These are phyloP conservation scores for Spathaspora gorwiae DNA, from an alignment of 805 yeast species.

Conservation along the genomic window DNA sequence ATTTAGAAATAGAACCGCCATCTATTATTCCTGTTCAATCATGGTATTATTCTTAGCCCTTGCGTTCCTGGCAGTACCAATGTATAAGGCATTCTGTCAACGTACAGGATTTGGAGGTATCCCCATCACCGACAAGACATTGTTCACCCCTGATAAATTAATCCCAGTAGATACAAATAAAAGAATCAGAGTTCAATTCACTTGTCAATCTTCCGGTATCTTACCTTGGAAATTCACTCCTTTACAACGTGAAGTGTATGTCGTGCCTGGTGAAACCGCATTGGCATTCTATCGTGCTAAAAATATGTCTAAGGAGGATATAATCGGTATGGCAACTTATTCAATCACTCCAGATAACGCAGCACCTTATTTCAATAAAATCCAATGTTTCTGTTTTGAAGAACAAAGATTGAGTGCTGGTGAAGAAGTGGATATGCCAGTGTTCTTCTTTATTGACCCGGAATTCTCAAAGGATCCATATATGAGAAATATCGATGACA, in stretches of 20 bases:
- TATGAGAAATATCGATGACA: slow-evolving; percentile 86
- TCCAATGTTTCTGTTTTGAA: slow-evolving; percentile 97
- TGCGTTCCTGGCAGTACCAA: slow-evolving; percentile 87
- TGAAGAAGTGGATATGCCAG: slow-evolving; percentile 98
- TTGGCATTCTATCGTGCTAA: slow-evolving; percentile 91
- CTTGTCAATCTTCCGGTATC: slow-evolving; percentile 85
- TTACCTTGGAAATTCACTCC: slow-evolving; percentile 96
- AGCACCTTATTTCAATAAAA: slow-evolving; percentile 93
- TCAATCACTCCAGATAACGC: slow-evolving; percentile 95
- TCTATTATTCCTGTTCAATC: slow-evolving; percentile 65
- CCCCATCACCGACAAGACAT: slow-evolving; percentile 79
- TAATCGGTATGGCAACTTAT: slow-evolving; percentile 98
- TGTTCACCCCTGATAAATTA: slow-evolving; percentile 81
- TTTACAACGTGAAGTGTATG: slow-evolving; percentile 86
- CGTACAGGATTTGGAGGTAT: slow-evolving; percentile 96
- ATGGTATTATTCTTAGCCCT: slow-evolving; percentile 68
- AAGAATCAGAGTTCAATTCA: slow-evolving; percentile 78
- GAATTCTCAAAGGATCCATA: slow-evolving; percentile 90
- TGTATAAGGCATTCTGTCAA: slow-evolving; percentile 87
- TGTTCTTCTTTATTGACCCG: slow-evolving; percentile 94
- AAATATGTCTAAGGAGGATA: slow-evolving; percentile 79
- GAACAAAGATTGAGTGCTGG: slow-evolving; percentile 92
- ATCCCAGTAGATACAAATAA: slow-evolving; percentile 82
- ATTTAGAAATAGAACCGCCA: slow-evolving; percentile 48
- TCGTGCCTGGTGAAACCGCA: slow-evolving; percentile 97